Percentiles rank a stretch among this genome's conserved stretches.
These are phyloP conservation scores for Nicotiana tomentosiformis DNA, from an alignment of 257 asterid genomes.

Conservation along the genomic window DNA sequence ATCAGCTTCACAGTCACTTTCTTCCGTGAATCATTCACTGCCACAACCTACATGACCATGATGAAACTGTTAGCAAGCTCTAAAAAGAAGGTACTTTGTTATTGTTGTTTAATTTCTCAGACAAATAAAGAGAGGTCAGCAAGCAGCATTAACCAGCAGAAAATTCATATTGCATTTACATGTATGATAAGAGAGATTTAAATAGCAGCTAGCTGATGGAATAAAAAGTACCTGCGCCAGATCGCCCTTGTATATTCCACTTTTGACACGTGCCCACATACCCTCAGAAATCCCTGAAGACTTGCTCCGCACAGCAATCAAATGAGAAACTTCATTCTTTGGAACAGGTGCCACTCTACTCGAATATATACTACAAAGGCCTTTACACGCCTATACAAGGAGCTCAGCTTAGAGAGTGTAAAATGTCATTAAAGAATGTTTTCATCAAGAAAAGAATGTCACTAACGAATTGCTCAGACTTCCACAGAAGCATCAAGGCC, in stretches of 20 bases:
- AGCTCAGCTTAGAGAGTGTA: background rate
- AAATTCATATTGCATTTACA: background rate
- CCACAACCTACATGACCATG: conserved; percentile 49
- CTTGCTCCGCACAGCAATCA: conserved; percentile 57
- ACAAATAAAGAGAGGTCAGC: background rate
- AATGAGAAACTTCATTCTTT: conserved; percentile 50
- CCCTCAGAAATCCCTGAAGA: conserved; percentile 62
- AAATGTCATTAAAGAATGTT: background rate
- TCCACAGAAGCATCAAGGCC: conserved; percentile 2
- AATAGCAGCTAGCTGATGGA: conserved; percentile 9
- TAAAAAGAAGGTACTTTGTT: background rate
- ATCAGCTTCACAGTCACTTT: conserved; percentile 79
- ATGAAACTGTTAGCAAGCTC: conserved; percentile 16
- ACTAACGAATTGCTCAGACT: background rate
- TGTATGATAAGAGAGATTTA: background rate
- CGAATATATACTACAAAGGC: conserved; percentile 59
- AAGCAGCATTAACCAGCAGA: background rate
- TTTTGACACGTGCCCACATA: conserved; percentile 96
- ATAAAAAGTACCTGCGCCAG: conserved; percentile 58
- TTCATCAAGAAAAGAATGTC: conserved; percentile 12
- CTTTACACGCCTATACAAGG: conserved; percentile 70
- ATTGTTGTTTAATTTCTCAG: background rate
- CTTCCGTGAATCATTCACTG: conserved; percentile 54
- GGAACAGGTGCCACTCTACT: conserved; percentile 59
- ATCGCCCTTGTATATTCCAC: conserved; percentile 95